Conservation (phyloP, 2,329 filamentous ascomycete genomes). For the Talaromyces verruculosus region DNA sequence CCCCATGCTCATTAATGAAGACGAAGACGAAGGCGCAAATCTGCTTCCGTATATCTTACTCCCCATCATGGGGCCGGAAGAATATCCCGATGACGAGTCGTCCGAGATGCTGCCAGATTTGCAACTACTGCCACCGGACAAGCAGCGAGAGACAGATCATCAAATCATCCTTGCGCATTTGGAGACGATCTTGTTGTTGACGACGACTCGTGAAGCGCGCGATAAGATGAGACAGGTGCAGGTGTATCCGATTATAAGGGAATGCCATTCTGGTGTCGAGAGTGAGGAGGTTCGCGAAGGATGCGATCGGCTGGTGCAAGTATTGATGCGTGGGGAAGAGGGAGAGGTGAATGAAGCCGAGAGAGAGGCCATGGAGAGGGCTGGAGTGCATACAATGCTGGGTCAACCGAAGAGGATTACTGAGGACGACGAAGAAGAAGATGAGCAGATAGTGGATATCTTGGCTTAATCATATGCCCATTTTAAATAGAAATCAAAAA, state of each 20-base stretch:
- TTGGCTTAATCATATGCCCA: constrained; percentile 28
- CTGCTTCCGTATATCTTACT: constrained; percentile 85
- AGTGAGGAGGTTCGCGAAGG: constrained; percentile 79
- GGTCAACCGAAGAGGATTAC: constrained; percentile 18
- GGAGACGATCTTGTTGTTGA: constrained; percentile 81
- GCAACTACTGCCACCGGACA: constrained; percentile 85
- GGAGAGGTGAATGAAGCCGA: constrained; percentile 49
- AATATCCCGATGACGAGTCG: constrained; percentile 83
- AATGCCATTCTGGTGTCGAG: constrained; percentile 75
- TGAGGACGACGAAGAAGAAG: constrained; percentile 38
- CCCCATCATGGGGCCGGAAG: constrained; percentile 83
- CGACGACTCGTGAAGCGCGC: constrained; percentile 72
- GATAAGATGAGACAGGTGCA: constrained; percentile 72
- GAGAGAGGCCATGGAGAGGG: constrained; percentile 42
- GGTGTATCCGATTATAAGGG: constrained; percentile 85
- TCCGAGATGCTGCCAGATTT: constrained; percentile 85
- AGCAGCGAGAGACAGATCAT: constrained; percentile 74
- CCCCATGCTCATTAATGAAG: constrained; percentile 65
- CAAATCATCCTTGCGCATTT: constrained; percentile 82
- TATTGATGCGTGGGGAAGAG: constrained; percentile 78
- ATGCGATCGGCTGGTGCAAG: constrained; percentile 85
- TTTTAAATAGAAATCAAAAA: too few relatives aligned
- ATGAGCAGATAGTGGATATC: constrained; percentile 48
- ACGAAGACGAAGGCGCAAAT: constrained; percentile 60
- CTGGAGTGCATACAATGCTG: constrained; percentile 41